Evolutionary conservation across 352 stramenopile species (phyloP).

Genomic region (Pythium scleroteichum): DNA sequence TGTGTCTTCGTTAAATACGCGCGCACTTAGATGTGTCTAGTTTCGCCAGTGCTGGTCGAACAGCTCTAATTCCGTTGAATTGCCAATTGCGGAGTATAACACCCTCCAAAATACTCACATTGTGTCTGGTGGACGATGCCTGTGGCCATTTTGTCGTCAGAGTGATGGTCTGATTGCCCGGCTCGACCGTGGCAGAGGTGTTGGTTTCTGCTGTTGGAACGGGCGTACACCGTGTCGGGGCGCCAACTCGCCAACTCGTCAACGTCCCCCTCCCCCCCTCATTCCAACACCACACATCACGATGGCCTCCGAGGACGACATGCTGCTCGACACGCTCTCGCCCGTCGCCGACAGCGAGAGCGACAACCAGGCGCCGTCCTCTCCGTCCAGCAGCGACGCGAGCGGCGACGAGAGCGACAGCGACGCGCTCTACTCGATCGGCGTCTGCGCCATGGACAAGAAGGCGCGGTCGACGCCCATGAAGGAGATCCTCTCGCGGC

Average conservation of each 20-base stretch:
- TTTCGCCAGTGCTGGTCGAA: constrained; percentile 13
- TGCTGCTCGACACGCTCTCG: neutral
- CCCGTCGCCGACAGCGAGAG: constrained; percentile 2
- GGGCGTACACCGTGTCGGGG: neutral
- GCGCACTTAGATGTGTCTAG: constrained; percentile 6
- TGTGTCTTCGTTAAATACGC: constrained; percentile 6
- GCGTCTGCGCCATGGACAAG: constrained; percentile 99
- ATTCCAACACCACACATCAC: neutral
- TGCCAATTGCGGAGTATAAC: no score
- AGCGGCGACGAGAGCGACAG: constrained; percentile 1
- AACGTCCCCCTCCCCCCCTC: neutral
- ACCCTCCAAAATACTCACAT: neutral
- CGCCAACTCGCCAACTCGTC: neutral
- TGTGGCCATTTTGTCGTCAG: constrained; percentile 2
- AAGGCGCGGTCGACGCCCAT: constrained; percentile 96
- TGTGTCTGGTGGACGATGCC: neutral
- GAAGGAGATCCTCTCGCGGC: constrained; percentile 93
- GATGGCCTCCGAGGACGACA: neutral
- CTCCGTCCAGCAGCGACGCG: constrained; percentile 12
- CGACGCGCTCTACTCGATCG: constrained; percentile 67
- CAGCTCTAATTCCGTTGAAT: neutral
- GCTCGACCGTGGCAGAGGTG: neutral
- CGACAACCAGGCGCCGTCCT: constrained; percentile 18
- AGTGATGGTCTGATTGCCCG: constrained; percentile 12
- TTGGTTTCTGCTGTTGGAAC: constrained; percentile 1